Conservation (phyloP, 306 rosid genomes). For the Rosa persica region DNA sequence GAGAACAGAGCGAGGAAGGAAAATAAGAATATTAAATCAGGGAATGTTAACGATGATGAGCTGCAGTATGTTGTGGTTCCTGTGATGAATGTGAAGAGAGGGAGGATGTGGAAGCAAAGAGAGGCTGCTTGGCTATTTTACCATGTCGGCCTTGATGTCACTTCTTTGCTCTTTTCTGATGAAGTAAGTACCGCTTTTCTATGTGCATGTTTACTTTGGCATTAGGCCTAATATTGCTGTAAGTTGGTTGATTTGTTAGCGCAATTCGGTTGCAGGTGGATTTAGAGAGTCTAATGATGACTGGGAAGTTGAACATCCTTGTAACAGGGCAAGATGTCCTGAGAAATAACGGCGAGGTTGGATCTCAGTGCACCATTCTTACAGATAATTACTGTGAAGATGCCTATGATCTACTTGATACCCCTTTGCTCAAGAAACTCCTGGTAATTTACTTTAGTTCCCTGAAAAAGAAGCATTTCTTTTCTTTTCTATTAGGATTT, state of each 20-base stretch:
- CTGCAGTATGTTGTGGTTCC: slow-evolving; percentile 51
- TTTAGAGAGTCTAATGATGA: slow-evolving; percentile 62
- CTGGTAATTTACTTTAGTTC: slow-evolving; percentile 48
- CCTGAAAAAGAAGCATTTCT: not conserved
- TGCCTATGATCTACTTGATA: slow-evolving; percentile 84
- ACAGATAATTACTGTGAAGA: slow-evolving; percentile 88
- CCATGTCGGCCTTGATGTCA: slow-evolving; percentile 69
- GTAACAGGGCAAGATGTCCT: slow-evolving; percentile 73
- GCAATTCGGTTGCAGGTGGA: slow-evolving; percentile 54
- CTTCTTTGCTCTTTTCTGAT: slow-evolving; percentile 63
- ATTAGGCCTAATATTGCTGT: not conserved
- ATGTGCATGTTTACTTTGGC: not conserved
- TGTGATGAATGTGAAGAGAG: slow-evolving; percentile 66
- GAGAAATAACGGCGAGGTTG: slow-evolving; percentile 59
- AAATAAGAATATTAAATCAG: slow-evolving; percentile 15
- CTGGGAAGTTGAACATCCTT: slow-evolving; percentile 54
- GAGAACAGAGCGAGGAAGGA: slow-evolving; percentile 47
- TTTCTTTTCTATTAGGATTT: slow-evolving; percentile 14
- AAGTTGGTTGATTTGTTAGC: slow-evolving; percentile 21
- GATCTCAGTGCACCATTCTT: slow-evolving; percentile 80
- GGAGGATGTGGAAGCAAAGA: slow-evolving; percentile 65
- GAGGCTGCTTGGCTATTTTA: slow-evolving; percentile 88
- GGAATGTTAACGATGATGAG: slow-evolving; percentile 19
- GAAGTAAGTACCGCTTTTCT: slow-evolving; percentile 47
- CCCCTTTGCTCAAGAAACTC: slow-evolving; percentile 68